Evolutionary conservation across 78 protist species (phyloP), one percentile per base, ranked within the genome.

Genomic region (Dictyostelium purpureum): DNA sequence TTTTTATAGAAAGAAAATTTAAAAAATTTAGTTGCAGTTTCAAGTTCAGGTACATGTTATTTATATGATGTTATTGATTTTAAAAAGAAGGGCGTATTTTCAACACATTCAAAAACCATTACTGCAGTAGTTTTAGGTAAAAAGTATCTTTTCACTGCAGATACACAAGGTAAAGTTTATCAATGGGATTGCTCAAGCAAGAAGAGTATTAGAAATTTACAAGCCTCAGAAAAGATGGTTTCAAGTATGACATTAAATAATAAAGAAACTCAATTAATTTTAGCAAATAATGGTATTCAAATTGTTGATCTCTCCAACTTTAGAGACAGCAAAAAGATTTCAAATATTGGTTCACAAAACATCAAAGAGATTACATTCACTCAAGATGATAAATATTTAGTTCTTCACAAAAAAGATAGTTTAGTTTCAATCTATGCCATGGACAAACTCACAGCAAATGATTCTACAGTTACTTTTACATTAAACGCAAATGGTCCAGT

Each of bases 121-220:
- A 63, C 71, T 18, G 12, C 71, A 33, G 42, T 63, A 31, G 71
- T 63, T 33, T 63, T 63, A 31, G 71, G 71, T 63, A 63, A 63
- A 63, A 63, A 42, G 33, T 67, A 6, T 38, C 24, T 67, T n/a
- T 67, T 38, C 54, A 38, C 76, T 19, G 21, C 79, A 16, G 37
- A 47, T 26, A 7, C 6, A 16, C 11, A 51, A 6, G 79, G 79
- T 26, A 71, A 43, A 28, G 37, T 71, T 26, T 24, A 26, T 35
- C 79, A 71, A 71, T 71, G 79, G 79, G 79, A 71, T 45, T 33
- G 12, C 6, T 33, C 26, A 6, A 63, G 43, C 10, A 63, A 63
- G 33, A 21, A 26, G 16, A 63, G 26, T 33, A 26, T 31, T 33
- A 63, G 42, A 63, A 18, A 37, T 16, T 63, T 63, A 12, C 19